A percentile compares a stretch with the other conserved stretches of the same genome.
Evolutionary conservation across 257 asterid genomes (phyloP).

Genomic region (Gentiana dahurica): DNA sequence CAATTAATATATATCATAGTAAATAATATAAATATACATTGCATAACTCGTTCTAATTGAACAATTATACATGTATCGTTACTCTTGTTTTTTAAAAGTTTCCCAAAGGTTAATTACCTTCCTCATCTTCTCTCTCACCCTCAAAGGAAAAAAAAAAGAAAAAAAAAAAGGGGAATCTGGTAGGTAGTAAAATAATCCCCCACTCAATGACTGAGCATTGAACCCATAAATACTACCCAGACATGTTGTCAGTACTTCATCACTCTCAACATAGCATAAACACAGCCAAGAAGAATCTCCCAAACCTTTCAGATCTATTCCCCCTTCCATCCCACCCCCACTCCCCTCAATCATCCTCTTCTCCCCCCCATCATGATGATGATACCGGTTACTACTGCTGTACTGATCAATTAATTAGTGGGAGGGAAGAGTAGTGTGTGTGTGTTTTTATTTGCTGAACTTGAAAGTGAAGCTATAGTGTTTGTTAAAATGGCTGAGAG

Average conservation of each 20-base stretch:
- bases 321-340: background rate
- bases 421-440: background rate
- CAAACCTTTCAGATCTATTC: constrained; percentile 9
- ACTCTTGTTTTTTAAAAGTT: too few relatives aligned
- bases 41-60: too few relatives aligned
- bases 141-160: constrained; percentile 2
- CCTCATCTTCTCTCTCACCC: background rate
- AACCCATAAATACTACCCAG: constrained; percentile 10
- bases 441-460: background rate
- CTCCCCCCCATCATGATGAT: background rate
- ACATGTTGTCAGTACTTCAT: constrained; percentile 11
- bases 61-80: too few relatives aligned
- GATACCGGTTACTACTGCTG: too few relatives aligned
- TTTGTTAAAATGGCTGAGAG: constrained; percentile 27
- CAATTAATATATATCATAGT: too few relatives aligned
- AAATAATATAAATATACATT: too few relatives aligned
- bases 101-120: too few relatives aligned
- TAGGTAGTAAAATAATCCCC: too few relatives aligned
- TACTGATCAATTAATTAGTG: background rate
- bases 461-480: too few relatives aligned
- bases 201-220: constrained; percentile 6
- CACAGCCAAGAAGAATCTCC: background rate
- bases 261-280: background rate
- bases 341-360: background rate
- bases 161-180: too few relatives aligned